Percentiles rank a stretch among this genome's conserved stretches.
Evolutionary conservation across 2,329 filamentous ascomycete species (phyloP).

Genomic region (Diaporthe vaccinii): DNA sequence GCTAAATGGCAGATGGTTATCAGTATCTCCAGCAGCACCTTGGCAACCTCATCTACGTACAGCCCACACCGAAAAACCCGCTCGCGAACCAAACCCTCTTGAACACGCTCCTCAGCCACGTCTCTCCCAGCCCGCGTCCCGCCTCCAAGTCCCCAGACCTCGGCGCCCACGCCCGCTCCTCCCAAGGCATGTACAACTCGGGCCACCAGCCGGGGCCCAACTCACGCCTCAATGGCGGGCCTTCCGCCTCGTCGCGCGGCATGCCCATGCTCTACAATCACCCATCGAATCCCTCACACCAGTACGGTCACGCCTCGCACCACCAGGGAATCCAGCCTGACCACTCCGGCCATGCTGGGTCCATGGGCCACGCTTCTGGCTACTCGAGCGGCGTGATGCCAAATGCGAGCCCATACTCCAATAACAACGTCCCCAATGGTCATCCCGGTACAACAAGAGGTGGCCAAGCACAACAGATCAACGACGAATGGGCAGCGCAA

Average conservation of each 20-base stretch:
- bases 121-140: constrained; percentile 48
- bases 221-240: constrained; percentile 81
- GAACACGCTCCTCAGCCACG: constrained; percentile 52
- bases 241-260: constrained; percentile 61
- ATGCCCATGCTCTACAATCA: constrained; percentile 78
- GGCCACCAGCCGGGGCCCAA: constrained; percentile 80
- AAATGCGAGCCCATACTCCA: constrained; percentile 72
- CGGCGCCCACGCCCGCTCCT: constrained; percentile 49
- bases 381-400: constrained; percentile 75
- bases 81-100: constrained; percentile 51
- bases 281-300: constrained; percentile 71
- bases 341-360: constrained; percentile 66
- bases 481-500: constrained; percentile 90
- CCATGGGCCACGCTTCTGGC: constrained; percentile 72
- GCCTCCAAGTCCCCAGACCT: constrained; percentile 48
- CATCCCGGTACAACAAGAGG: constrained; percentile 63
- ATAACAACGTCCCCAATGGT: constrained; percentile 69
- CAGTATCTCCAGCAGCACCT: constrained; percentile 71
- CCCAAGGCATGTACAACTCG: constrained; percentile 79
- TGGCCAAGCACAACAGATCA: constrained; percentile 66
- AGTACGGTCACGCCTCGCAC: constrained; percentile 75
- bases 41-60: constrained; percentile 70
- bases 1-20: constrained; percentile 79
- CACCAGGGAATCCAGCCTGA: constrained; percentile 72
- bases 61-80: constrained; percentile 62